These are phyloP conservation scores for Aureococcus anophagefferens DNA, from an alignment of 108 stramenopile species.

Conservation along the genomic window DNA sequence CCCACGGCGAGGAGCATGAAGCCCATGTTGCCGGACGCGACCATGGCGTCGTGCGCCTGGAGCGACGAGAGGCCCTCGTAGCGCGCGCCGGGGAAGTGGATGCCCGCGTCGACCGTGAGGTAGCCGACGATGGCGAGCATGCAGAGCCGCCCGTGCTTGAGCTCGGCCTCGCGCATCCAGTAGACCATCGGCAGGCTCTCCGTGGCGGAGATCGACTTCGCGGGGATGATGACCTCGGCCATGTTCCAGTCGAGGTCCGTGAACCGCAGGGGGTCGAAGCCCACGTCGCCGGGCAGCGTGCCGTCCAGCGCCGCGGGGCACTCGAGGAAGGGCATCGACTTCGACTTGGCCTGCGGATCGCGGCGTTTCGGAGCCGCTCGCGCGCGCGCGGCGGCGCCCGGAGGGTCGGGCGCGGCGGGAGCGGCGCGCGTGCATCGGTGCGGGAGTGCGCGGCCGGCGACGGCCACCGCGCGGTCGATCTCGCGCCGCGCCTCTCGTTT, in stretches of 20 bases:
- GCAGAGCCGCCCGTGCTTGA: conserved; percentile 38
- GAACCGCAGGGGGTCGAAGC: conserved; percentile 38
- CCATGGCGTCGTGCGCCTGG: conserved; percentile 37
- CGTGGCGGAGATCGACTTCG: not conserved
- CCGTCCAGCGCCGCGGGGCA: conserved; percentile 30
- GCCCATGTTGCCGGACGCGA: conserved; percentile 35
- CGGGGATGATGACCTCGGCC: conserved; percentile 20
- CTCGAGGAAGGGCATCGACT: conserved; percentile 33
- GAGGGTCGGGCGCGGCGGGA: too few species aligned
- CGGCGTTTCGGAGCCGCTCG: too few species aligned
- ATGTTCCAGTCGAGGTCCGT: conserved; percentile 32
- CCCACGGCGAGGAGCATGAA: conserved; percentile 20
- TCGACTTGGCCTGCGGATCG: not conserved
- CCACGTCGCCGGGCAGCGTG: conserved; percentile 27
- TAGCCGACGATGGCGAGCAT: conserved; percentile 36
- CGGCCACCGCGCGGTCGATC: too few species aligned
- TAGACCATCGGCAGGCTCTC: conserved; percentile 7
- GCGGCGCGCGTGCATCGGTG: too few species aligned
- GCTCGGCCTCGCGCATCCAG: conserved; percentile 48
- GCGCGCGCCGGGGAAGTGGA: conserved; percentile 26
- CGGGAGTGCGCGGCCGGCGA: too few species aligned
- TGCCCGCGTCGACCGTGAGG: conserved; percentile 40
- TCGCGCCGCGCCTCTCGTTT: too few species aligned
- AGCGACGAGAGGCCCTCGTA: conserved; percentile 22
- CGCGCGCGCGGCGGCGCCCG: too few species aligned